A percentile compares a stretch with the other conserved stretches of the same genome.
Conservation (phyloP, 352 stramenopile species). For the Phytophthora pseudosyringae region DNA sequence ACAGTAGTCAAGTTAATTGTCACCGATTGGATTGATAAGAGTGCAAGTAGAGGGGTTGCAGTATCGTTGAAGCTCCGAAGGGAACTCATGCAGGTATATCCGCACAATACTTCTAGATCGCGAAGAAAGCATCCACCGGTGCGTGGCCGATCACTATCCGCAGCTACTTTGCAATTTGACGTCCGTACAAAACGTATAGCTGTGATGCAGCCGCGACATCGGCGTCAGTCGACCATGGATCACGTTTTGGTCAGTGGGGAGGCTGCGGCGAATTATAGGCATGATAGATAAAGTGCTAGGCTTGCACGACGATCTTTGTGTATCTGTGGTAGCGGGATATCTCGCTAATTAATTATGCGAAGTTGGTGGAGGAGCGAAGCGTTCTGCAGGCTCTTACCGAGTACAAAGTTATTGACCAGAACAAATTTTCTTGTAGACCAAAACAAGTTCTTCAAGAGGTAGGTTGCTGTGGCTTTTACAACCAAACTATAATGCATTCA, state of each 20-base stretch:
- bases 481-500: not conserved
- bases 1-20: not conserved
- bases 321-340: not conserved
- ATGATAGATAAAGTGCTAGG: conserved; percentile 2
- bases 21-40: not conserved
- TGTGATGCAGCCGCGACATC: not conserved
- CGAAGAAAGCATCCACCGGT: not conserved
- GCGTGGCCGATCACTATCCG: no score
- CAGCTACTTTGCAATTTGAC: not conserved
- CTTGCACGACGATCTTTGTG: not conserved
- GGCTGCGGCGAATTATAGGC: not conserved
- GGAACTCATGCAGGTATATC: no score
- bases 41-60: not conserved
- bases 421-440: not conserved
- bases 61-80: not conserved
- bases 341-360: not conserved
- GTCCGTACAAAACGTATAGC: no score
- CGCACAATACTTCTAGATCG: not conserved
- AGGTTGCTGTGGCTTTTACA: not conserved
- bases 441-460: conserved; percentile 6
- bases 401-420: conserved; percentile 1
- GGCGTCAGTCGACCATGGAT: conserved; percentile 17
- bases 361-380: conserved; percentile 2
- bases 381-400: conserved; percentile 10
- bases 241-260: not conserved